These are phyloP conservation scores for Datisca glomerata DNA, from an alignment of 306 rosid species.

Conservation along the genomic window DNA sequence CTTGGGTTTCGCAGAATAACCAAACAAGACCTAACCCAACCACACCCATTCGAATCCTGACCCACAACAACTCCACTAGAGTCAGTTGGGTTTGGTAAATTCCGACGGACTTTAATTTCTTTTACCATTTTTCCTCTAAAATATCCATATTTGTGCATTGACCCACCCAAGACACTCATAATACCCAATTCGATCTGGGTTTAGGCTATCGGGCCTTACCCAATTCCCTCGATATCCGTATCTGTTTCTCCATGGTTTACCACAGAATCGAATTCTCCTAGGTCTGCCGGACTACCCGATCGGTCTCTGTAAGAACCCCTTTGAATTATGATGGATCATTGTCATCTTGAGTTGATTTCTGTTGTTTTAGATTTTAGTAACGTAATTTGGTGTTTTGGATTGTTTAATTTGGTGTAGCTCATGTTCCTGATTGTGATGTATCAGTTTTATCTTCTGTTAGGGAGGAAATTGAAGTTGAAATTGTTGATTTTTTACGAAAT, in stretches of 20 bases:
- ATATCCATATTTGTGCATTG: no score
- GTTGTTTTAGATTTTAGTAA: background rate
- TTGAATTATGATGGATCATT: constrained; percentile 6
- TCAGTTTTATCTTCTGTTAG: background rate
- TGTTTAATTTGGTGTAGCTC: background rate
- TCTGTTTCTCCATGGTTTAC: background rate
- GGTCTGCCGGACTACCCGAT: constrained; percentile 13
- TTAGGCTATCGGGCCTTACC: background rate
- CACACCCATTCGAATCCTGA: no score
- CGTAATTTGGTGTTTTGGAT: background rate
- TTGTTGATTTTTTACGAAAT: background rate
- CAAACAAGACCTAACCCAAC: no score
- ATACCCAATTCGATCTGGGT: background rate
- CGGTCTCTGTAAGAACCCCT: constrained; percentile 10
- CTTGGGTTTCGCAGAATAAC: no score
- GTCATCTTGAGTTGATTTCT: background rate
- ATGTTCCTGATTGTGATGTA: constrained; percentile 2
- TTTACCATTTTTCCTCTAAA: no score
- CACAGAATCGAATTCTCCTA: background rate
- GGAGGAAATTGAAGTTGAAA: background rate
- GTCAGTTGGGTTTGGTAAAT: no score
- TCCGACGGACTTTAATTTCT: no score
- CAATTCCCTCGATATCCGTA: background rate
- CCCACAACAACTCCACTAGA: no score
- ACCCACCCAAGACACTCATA: no score